Conservation (phyloP, 768 basidiomycete species). For the Xanthoconium purpureum region DNA sequence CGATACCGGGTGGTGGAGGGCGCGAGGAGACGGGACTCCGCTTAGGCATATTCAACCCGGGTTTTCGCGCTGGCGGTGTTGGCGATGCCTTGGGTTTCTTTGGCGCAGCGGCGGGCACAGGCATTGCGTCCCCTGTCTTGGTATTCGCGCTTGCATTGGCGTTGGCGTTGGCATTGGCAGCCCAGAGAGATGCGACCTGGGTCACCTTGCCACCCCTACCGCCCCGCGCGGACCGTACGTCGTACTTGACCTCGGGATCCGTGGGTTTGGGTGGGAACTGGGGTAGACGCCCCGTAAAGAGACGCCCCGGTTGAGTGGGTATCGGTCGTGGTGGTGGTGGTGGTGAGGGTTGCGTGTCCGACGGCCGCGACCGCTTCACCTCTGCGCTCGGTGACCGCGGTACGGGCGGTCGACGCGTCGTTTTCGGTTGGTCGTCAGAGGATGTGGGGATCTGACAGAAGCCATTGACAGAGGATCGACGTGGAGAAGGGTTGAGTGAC, state of each 20-base stretch:
- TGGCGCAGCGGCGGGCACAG: neutral
- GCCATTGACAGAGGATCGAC: slow-evolving; percentile 23
- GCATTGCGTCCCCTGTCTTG: slow-evolving; percentile 5
- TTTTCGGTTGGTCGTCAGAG: neutral
- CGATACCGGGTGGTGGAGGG: neutral
- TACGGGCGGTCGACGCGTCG: neutral
- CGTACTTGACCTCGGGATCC: slow-evolving; percentile 62
- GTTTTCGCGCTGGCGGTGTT: slow-evolving; percentile 11
- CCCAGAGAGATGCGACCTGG: slow-evolving; percentile 73
- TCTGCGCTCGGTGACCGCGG: slow-evolving; percentile 16
- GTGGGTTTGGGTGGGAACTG: slow-evolving; percentile 32
- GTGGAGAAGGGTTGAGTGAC: slow-evolving; percentile 13
- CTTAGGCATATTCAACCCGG: slow-evolving; percentile 7
- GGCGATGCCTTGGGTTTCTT: slow-evolving; percentile 10
- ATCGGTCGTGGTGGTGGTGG: neutral
- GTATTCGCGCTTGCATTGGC: neutral
- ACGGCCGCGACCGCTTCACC: slow-evolving; percentile 4
- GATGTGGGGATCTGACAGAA: slow-evolving; percentile 4
- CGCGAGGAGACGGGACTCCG: slow-evolving; percentile 8
- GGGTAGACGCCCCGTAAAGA: slow-evolving; percentile 30
- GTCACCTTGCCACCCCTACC: slow-evolving; percentile 74
- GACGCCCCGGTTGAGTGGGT: neutral
- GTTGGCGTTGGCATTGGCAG: slow-evolving; percentile 40
- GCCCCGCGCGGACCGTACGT: slow-evolving; percentile 73
- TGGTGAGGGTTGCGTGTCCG: neutral